Evolutionary conservation across 2,329 filamentous ascomycete genomes (phyloP), one percentile per base, ranked within the genome.

Genomic region (Cladosporium austrohemisphaericum): DNA sequence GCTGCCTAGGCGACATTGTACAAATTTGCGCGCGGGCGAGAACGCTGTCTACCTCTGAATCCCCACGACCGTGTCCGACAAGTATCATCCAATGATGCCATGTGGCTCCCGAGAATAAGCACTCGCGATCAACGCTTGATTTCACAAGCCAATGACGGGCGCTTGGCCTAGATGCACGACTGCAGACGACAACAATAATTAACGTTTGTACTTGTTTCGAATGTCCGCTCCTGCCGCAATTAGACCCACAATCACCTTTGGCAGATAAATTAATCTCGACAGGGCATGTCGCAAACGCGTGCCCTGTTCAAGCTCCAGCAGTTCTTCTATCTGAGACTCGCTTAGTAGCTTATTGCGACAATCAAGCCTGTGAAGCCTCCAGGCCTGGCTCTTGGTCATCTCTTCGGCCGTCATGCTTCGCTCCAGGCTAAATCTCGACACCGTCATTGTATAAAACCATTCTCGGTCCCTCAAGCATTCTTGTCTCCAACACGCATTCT

Each of bases 311-410:
- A 45, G 41, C 41, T 28, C 29, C 22, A 19, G 41, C 29, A 33
- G 9, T 16, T 33, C 29, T 16, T 45, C 41, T 36, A 45, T 18
- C 14, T 33, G 41, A 45, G 36, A 33, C 41, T 45, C 41, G 41
- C 41, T 45, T 45, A 36, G 41, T 35, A 45, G 41, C 29, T 45
- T 45, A 35, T 35, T 23, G 20, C 29, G 19, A 22, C 5, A 45
- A 45, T 35, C 22, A 45, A 45, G 41, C 41, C 41, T 45, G 36
- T 35, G 14, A 45, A 45, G 41, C 41, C 41, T 45, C 20, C 31
- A 35, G 41, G 41, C 22, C 28, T 44, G 29, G n/a, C 13, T 45
- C 41, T 45, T 36, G 41, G 26, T 45, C 31, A 35, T 35, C 36
- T 45, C 41, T 31, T 19, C 13, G 23, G 22, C 22, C 37, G 16